Evolutionary conservation across 805 yeast genomes (phyloP), one percentile per base, ranked within the genome.

Genomic region (Yarrowia keelungensis): DNA sequence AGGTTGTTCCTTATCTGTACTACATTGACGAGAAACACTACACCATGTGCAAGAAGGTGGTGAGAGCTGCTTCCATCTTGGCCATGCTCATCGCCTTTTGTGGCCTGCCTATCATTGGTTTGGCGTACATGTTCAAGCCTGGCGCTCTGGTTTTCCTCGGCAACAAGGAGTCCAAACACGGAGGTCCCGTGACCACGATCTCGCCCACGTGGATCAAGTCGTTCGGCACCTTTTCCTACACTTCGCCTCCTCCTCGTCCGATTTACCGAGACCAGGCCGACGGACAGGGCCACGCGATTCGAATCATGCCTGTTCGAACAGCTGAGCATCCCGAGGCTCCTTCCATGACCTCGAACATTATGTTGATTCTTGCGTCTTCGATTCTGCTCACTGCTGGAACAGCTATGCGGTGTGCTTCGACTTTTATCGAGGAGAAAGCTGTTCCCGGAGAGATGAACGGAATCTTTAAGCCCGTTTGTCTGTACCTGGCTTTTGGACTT

Each of bases 181-280:
- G 72, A 0, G 61, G 42, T 5, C 69, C 75, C 50, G 87, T 71
- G 15, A 71, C 72, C 22, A 78, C 77, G 12, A 74, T 84, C 59
- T 89, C 86, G 75, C 91, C 96, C 45, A 87, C 88, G 84, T 90
- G 95, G 95, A 87, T 90, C 74, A 87, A 87, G 75, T 82, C 86
- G 5, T 88, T 89, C 72, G 74, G 79, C 32, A 82, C 87, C 16
- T 78, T 80, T 62, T 90, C 89, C 77, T 89, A 82, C 77, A 83
- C 82, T 69, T 81, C 82, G 65, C 86, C 91, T 1, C 79, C 76
- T 71, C 61, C 70, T 16, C 42, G 22, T 10, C 68, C 75, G 11
- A 32, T 32, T 3, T 76, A 72, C 73, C 76, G 79, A 58, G 89
- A 87, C 14, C 85, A 83, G 74, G 84, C 84, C 8, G 67, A 61